A percentile compares a stretch with the other conserved stretches of the same genome.
Evolutionary conservation across 352 stramenopile species (phyloP).

Genomic region (Phytophthora aleatoria): DNA sequence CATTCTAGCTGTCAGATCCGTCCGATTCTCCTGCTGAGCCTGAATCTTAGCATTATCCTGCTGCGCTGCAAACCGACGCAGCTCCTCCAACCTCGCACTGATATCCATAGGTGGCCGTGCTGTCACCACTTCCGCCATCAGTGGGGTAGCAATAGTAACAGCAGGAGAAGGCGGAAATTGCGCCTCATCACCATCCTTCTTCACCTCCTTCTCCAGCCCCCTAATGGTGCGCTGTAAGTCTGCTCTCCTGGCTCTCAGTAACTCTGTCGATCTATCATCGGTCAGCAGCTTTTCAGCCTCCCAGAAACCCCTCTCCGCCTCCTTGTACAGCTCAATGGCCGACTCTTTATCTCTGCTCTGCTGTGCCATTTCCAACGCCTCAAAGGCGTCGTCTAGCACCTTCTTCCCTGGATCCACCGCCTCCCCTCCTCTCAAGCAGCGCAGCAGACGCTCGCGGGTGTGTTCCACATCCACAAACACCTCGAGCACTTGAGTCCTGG

Average conservation of each 20-base stretch:
- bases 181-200: not conserved
- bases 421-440: constrained; percentile 11
- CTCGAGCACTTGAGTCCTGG: constrained; percentile 36
- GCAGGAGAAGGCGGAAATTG: not conserved
- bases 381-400: constrained; percentile 50
- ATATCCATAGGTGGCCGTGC: constrained; percentile 30
- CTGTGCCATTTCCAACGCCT: constrained; percentile 42
- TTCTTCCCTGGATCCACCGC: constrained; percentile 4
- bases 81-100: constrained; percentile 40
- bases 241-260: constrained; percentile 34
- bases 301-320: constrained; percentile 42
- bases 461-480: constrained; percentile 46
- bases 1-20: constrained; percentile 44
- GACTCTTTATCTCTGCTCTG: constrained; percentile 1
- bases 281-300: constrained; percentile 36
- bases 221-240: constrained; percentile 45
- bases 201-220: constrained; percentile 13
- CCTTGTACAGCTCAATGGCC: constrained; percentile 39
- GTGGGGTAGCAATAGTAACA: not conserved
- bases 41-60: constrained; percentile 11
- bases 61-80: constrained; percentile 45
- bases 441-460: constrained; percentile 29
- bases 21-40: constrained; percentile 12
- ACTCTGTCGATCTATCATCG: constrained; percentile 44
- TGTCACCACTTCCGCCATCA: not conserved